Evolutionary conservation across 2,329 filamentous ascomycete species (phyloP).

Genomic region (Polychaeton citri): DNA sequence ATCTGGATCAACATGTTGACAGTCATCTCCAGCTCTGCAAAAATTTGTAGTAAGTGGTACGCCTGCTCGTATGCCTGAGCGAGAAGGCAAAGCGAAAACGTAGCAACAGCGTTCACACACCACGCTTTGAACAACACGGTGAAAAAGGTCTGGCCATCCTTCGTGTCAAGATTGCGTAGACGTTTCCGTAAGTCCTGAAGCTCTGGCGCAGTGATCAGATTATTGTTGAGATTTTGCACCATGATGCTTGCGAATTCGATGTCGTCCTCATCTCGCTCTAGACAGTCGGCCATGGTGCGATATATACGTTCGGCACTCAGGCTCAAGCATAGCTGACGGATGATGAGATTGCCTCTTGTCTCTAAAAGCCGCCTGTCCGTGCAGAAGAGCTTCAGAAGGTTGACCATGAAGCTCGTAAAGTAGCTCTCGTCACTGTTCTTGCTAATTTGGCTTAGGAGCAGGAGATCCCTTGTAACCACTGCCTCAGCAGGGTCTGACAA

Average conservation of each 20-base stretch:
- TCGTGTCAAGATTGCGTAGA: slow-evolving; percentile 78
- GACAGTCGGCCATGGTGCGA: slow-evolving; percentile 84
- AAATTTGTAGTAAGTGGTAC: slow-evolving; percentile 89
- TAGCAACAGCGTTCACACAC: slow-evolving; percentile 97
- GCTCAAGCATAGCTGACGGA: slow-evolving; percentile 84
- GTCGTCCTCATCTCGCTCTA: slow-evolving; percentile 89
- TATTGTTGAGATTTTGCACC: slow-evolving; percentile 98
- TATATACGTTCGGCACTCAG: slow-evolving; percentile 93
- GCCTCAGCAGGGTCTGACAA: slow-evolving; percentile 90
- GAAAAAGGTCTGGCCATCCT: slow-evolving; percentile 90
- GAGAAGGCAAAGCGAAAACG: slow-evolving; percentile 87
- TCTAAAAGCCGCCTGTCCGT: slow-evolving; percentile 86
- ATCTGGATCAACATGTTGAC: slow-evolving; percentile 98
- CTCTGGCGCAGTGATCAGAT: slow-evolving; percentile 93
- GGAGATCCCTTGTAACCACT: slow-evolving; percentile 87
- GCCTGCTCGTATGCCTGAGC: slow-evolving; percentile 97
- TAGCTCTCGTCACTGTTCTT: slow-evolving; percentile 94
- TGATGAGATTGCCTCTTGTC: slow-evolving; percentile 88
- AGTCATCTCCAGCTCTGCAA: slow-evolving; percentile 97
- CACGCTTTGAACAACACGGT: slow-evolving; percentile 88
- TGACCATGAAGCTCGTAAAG: slow-evolving; percentile 97
- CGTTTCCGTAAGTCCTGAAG: slow-evolving; percentile 81
- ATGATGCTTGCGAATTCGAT: slow-evolving; percentile 98
- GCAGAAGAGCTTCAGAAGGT: slow-evolving; percentile 84
- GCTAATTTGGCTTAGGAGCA: slow-evolving; percentile 90